These are phyloP conservation scores for Pythium phragmitis DNA, from an alignment of 352 stramenopile species.

Conservation along the genomic window DNA sequence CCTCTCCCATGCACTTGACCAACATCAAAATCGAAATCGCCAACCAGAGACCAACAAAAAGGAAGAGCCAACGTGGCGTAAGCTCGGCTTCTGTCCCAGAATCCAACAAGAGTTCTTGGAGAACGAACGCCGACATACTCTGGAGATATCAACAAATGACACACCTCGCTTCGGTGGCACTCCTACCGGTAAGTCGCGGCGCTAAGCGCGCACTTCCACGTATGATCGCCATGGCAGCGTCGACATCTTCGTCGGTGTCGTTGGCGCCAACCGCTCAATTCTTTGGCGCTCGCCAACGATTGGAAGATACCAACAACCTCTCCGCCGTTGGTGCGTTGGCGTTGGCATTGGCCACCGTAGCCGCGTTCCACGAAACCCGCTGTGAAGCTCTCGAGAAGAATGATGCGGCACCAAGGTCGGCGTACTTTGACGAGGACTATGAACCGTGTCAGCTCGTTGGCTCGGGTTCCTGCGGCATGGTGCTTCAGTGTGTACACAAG, in stretches of 20 bases:
- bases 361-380: not conserved
- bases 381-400: constrained; percentile 12
- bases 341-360: not conserved
- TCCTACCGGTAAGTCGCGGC: not conserved
- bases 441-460: constrained; percentile 61
- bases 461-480: constrained; percentile 74
- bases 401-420: not conserved
- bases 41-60: not conserved
- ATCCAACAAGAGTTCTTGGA: constrained; percentile 1
- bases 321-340: not conserved
- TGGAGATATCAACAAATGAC: constrained; percentile 5
- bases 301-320: constrained; percentile 5
- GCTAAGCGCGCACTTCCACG: constrained; percentile 7
- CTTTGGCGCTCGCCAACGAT: not conserved
- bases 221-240: not conserved
- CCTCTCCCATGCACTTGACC: not conserved
- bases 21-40: not conserved
- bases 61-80: not conserved
- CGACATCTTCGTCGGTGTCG: not conserved
- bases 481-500: constrained; percentile 81
- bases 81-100: not conserved
- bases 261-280: not conserved
- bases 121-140: not conserved
- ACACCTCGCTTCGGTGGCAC: not conserved
- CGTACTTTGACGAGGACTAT: constrained; percentile 64